Base-by-base conservation (phyloP, 257 asterid species). In the Galeopsis tetrahit region DNA sequence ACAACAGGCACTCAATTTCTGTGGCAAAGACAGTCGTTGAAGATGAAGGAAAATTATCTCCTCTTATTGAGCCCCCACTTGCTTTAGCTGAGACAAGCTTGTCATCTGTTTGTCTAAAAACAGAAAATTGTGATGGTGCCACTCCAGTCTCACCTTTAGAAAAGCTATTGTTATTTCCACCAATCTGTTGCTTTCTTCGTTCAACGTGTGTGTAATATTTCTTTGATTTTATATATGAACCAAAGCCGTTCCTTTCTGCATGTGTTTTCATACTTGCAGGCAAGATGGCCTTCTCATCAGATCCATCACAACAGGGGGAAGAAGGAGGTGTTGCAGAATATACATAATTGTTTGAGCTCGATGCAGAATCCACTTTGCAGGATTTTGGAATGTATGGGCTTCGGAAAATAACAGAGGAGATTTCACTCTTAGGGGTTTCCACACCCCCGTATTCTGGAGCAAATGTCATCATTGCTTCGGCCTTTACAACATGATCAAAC, bases 401-500 rank as follows among this genome's bases (percentile, higher is more conserved):
- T 78, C 82, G 86, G 75, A 95, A 89, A 61, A 92, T 85, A n/a
- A 80, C 85, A 1, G 94, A 83, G 60, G 96, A 77, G 39, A 75
- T 71, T 82, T 88, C 97, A 78, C 79, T 81, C 76, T 80, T 77
- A 68, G 91, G 79, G 83, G 97, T 81, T 83, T 95, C 91, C 73
- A 95, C 96, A 63, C 96, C 97, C 67, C 98, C 96, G 75, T 88
- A 95, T 80, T 95, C 97, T 10, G 96, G 94, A 71, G 99, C 98
- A 81, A 95, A 95, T 75, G 99, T 88, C 92, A 95, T 86, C 75
- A 90, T 75, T 15, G 98, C 99, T 82, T 95, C 99, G 63, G 93
- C 97, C 86, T 95, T 90, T 59, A 92, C 78, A 74, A 95, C 85
- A 77, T 95, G 92, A 82, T 95, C 96, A 74, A 88, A 95, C 84